A percentile compares a stretch with the other conserved stretches of the same genome.
Conservation (phyloP, 768 basidiomycete species). For the Calocybe indica region DNA sequence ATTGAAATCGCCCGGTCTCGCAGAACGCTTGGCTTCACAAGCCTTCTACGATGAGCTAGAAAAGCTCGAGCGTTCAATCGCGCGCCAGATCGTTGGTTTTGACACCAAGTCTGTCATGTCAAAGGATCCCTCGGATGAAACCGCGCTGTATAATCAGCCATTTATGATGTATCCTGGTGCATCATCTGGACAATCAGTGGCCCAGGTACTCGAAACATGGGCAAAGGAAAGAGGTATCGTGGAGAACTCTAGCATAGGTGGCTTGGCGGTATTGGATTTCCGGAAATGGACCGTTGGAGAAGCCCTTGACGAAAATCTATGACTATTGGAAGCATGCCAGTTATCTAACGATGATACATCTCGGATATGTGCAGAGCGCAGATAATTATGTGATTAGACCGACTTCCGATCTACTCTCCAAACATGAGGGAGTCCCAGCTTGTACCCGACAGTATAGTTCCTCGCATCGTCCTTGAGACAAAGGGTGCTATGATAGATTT, state of each 20-base stretch:
- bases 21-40: slow-evolving; percentile 35
- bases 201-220: slow-evolving; percentile 49
- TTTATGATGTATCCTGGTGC: slow-evolving; percentile 72
- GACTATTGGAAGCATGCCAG: neutral
- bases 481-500: slow-evolving; percentile 34
- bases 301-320: slow-evolving; percentile 1
- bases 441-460: slow-evolving; percentile 37
- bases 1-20: slow-evolving; percentile 42
- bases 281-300: slow-evolving; percentile 64
- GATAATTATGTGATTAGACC: slow-evolving; percentile 3
- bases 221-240: slow-evolving; percentile 40
- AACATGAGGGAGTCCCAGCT: slow-evolving; percentile 44
- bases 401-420: slow-evolving; percentile 23
- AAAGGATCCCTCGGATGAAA: slow-evolving; percentile 28
- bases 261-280: slow-evolving; percentile 47
- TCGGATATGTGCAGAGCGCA: neutral
- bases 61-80: slow-evolving; percentile 67
- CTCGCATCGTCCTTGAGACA: slow-evolving; percentile 55
- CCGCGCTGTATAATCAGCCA: slow-evolving; percentile 63
- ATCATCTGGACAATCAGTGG: slow-evolving; percentile 32
- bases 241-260: slow-evolving; percentile 23
- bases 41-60: slow-evolving; percentile 52
- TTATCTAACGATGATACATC: neutral
- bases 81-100: slow-evolving; percentile 82
- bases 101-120: slow-evolving; percentile 50